Evolutionary conservation across 176 grass and related monocot species (phyloP).

Genomic region (Oryza meridionalis): DNA sequence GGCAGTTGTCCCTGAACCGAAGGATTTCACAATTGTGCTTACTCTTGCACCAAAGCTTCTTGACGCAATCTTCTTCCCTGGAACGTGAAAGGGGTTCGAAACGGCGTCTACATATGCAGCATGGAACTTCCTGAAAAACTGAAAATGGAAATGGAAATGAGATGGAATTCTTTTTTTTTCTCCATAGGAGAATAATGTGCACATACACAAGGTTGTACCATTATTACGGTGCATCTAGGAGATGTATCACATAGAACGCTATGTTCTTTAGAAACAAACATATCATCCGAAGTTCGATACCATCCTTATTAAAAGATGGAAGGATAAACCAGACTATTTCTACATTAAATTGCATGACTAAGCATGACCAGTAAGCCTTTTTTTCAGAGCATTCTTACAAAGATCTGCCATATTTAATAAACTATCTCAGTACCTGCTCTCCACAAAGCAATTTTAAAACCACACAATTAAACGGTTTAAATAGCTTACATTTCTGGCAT

Average conservation of each 20-base stretch:
- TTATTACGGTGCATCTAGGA: background rate
- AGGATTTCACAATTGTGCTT: conserved; percentile 80
- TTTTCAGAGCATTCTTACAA: background rate
- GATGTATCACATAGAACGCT: background rate
- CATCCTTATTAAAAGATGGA: background rate
- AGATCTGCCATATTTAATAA: background rate
- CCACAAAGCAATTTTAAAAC: background rate
- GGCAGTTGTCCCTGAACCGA: conserved; percentile 52
- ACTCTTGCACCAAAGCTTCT: conserved; percentile 88
- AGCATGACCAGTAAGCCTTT: background rate
- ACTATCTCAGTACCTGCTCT: background rate
- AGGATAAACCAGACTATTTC: background rate
- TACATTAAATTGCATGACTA: background rate
- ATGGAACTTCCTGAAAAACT: conserved; percentile 99
- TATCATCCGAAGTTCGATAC: background rate
- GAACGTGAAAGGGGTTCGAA: conserved; percentile 95
- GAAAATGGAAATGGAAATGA: conserved; percentile 15
- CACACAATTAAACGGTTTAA: background rate
- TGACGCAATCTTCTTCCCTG: conserved; percentile 95
- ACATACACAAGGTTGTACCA: background rate
- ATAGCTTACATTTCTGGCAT: conserved; percentile 92
- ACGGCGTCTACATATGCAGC: conserved; percentile 85
- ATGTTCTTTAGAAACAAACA: background rate
- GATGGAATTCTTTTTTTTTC: background rate
- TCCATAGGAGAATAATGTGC: background rate